Base-by-base conservation (phyloP, 768 basidiomycete species). In the Suillus subalutaceus region DNA sequence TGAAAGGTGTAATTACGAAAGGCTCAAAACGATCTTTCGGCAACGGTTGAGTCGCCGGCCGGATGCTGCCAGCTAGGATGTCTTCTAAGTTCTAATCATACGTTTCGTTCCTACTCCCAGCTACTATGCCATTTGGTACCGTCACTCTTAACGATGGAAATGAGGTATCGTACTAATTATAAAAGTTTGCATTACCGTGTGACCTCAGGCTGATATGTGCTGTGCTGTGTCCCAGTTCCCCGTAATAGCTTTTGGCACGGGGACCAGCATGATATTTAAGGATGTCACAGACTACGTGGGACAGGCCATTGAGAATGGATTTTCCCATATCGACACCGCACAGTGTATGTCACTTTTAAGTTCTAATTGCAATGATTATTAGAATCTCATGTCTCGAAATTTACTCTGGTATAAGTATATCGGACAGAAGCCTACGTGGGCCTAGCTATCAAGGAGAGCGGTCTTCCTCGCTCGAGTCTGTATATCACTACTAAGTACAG, bases 311-410 rank as follows among this genome's bases (percentile, higher is more conserved):
- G 83, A 89, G 18, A 71, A 77, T 1, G 89, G 89, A 0, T 90
- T 90, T 70, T 80, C 79, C 5, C 89, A 91, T 74, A 76, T 90
- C 13, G 88, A 90, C 74, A 86, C 87, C 6, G 89, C 89, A 0
- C 84, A 85, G 65, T 65, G 88, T 87, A 58, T 61, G 78, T 70
- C 16, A 38, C 37, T 30, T 15, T 18, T 41, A 37, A 23, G 40
- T n/a, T 15, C 18, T 40, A 35, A 30, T 59, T 46, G 18, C 20
- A 44, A 59, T 20, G 30, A 57, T 41, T 18, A n/a, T 59, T 70
- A 41, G 13, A 68, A 58, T 41, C 63, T 44, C 41, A 32, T 20
- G 30, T 38, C 10, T 16, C 20, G 15, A 52, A 30, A 52, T 30
- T 52, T 8, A 20, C 6, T 23, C 35, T 50, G 38, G 32, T 32